Evolutionary conservation across 805 yeast genomes (phyloP), one percentile per base, ranked within the genome.

Genomic region (Wickerhamomyces alni): DNA sequence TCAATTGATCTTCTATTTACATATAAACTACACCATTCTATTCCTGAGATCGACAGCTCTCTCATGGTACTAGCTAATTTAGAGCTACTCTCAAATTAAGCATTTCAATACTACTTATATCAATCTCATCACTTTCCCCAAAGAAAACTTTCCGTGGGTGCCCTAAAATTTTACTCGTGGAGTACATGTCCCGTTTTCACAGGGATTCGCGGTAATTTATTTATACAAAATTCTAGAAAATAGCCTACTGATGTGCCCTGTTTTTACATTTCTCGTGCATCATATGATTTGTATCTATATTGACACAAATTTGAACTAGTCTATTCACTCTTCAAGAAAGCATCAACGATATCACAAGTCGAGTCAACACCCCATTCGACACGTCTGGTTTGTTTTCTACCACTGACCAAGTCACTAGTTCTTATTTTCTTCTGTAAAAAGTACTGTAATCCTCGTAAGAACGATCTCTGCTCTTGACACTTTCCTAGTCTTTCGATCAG

Each of bases 291-390:
- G 6, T 15, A n/a, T n/a, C n/a, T n/a, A n/a, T n/a, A n/a, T 17
- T 18, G n/a, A 30, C 24, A 30, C n/a, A 21, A 8, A 17, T 6
- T 11, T 17, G 8, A 6, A 31, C 11, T 4, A 30, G 17, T 26
- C 31, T 22, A 37, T 13, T 37, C 41, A 15, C 29, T 29, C 32
- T 54, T 59, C 35, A 66, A 38, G 25, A 70, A 52, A 48, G 69
- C 80, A 28, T 69, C 75, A 16, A 75, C 68, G 30, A 78, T 61
- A 44, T 77, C 84, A 41, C 69, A 59, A 58, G 75, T 63, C 2
- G 76, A 62, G 38, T 70, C 74, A 16, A 70, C 66, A 3, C 82
- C 93, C 94, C 94, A 85, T 25, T 67, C 65, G 1, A 82, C 74
- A 49, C 89, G 69, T 33, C 59, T 67, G 27, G 56, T 64, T 51